phyloP scores from a whole-genome alignment of 2,329 filamentous ascomycete genomes.

The Botrytis fragariae region DNA sequence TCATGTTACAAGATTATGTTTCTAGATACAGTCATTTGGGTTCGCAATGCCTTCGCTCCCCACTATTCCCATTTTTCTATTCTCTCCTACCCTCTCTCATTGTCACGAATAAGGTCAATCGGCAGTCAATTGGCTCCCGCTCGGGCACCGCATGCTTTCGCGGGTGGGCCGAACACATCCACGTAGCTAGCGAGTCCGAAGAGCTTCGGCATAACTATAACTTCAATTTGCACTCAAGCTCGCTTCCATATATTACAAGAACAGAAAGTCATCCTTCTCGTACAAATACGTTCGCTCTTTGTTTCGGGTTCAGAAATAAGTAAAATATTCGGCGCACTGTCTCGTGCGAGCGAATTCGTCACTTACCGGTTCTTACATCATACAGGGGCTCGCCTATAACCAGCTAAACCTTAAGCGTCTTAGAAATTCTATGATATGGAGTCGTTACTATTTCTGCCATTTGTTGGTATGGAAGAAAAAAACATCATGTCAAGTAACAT shows the following conservation, averaged over 20 bases:
- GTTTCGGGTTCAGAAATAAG: background rate
- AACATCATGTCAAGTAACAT: background rate
- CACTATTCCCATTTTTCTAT: no score
- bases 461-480: background rate
- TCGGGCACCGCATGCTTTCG: background rate
- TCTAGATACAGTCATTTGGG: no score
- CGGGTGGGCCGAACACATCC: background rate
- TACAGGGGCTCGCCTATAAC: background rate
- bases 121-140: no score
- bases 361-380: background rate
- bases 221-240: background rate
- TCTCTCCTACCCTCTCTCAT: no score
- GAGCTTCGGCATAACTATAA: background rate
- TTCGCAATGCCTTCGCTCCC: no score
- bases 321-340: background rate
- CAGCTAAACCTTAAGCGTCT: background rate
- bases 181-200: background rate
- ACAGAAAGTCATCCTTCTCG: background rate
- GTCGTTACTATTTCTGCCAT: background rate
- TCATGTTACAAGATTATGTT: no score
- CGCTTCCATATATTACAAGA: background rate
- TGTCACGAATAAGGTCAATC: no score
- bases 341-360: background rate
- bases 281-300: background rate
- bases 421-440: background rate